A percentile compares a stretch with the other conserved stretches of the same genome.
Conservation (phyloP, 2,329 filamentous ascomycete genomes). For the Pseudogymnoascus sp. region DNA sequence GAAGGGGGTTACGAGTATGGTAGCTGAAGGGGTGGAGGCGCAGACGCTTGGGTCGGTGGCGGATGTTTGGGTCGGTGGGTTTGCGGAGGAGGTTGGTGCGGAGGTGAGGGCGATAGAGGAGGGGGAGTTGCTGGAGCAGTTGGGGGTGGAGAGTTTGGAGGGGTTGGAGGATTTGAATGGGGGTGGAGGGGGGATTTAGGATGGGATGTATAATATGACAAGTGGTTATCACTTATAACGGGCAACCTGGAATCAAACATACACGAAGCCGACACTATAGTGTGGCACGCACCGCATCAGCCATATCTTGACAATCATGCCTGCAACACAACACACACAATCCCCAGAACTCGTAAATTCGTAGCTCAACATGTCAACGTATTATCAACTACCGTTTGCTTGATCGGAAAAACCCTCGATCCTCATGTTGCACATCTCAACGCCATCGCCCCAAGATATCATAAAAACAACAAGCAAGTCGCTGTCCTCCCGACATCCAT, state of each 20-base stretch:
- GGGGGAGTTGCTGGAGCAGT: slow-evolving; percentile 13
- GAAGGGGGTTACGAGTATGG: slow-evolving; percentile 68
- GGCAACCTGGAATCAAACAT: not conserved
- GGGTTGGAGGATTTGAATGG: not conserved
- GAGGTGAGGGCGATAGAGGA: slow-evolving; percentile 12
- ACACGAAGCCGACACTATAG: not conserved
- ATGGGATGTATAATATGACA: not conserved
- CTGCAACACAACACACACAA: not conserved
- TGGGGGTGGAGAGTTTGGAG: slow-evolving; percentile 13
- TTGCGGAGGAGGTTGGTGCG: slow-evolving; percentile 16
- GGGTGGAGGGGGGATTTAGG: not conserved
- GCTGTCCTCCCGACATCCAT: not conserved
- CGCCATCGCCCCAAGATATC: not conserved
- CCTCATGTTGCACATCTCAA: not conserved
- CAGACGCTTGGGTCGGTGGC: slow-evolving; percentile 14
- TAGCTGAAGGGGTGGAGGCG: slow-evolving; percentile 10
- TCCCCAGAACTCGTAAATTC: not conserved
- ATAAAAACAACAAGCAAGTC: not conserved
- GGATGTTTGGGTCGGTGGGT: slow-evolving; percentile 17
- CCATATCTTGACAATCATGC: not conserved
- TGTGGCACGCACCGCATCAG: not conserved
- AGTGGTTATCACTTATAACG: not conserved
- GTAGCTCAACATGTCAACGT: not conserved
- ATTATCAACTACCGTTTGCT: not conserved
- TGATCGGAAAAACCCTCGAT: not conserved